Evolutionary conservation across 1,284 basidiomycete species (phyloP).

Genomic region (Blastosporella zonata): DNA sequence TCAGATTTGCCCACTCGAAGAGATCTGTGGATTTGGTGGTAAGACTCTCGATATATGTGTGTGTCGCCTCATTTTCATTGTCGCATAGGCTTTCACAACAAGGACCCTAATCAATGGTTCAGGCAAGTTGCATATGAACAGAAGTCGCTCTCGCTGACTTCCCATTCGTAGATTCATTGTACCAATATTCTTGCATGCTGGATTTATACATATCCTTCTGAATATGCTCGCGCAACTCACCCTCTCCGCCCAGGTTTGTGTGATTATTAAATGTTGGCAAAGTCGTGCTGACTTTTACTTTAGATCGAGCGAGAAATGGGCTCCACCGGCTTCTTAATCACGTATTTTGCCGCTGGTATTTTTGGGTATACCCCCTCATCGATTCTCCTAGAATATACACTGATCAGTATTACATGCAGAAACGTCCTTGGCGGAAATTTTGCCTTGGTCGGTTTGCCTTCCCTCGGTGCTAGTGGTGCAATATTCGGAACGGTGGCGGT

Average conservation of each 20-base stretch:
- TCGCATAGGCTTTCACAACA: slow-evolving; percentile 53
- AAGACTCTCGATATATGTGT: slow-evolving; percentile 7
- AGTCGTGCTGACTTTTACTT: slow-evolving; percentile 1
- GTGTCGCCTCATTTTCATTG: neutral
- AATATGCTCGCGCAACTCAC: slow-evolving; percentile 90
- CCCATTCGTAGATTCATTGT: slow-evolving; percentile 65
- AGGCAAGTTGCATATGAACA: slow-evolving; percentile 44
- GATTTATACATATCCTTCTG: slow-evolving; percentile 82
- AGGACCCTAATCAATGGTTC: slow-evolving; percentile 82
- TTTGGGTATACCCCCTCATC: slow-evolving; percentile 60
- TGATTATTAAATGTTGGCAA: slow-evolving; percentile 1
- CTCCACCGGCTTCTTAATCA: slow-evolving; percentile 73
- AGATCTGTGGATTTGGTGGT: slow-evolving; percentile 86
- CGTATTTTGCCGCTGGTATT: slow-evolving; percentile 87
- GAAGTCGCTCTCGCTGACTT: neutral
- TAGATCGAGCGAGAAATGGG: slow-evolving; percentile 88
- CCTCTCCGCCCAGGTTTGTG: slow-evolving; percentile 68
- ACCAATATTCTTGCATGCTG: slow-evolving; percentile 90
- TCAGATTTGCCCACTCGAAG: slow-evolving; percentile 71
- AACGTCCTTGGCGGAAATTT: slow-evolving; percentile 92
- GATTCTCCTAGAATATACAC: slow-evolving; percentile 2
- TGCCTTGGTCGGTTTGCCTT: slow-evolving; percentile 84
- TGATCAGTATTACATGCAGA: slow-evolving; percentile 32
- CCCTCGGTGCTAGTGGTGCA: slow-evolving; percentile 91
- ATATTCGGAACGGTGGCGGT: slow-evolving; percentile 92